These are phyloP conservation scores for Byssoonygena ceratinophila DNA, from an alignment of 2,329 filamentous ascomycete genomes.

Conservation along the genomic window DNA sequence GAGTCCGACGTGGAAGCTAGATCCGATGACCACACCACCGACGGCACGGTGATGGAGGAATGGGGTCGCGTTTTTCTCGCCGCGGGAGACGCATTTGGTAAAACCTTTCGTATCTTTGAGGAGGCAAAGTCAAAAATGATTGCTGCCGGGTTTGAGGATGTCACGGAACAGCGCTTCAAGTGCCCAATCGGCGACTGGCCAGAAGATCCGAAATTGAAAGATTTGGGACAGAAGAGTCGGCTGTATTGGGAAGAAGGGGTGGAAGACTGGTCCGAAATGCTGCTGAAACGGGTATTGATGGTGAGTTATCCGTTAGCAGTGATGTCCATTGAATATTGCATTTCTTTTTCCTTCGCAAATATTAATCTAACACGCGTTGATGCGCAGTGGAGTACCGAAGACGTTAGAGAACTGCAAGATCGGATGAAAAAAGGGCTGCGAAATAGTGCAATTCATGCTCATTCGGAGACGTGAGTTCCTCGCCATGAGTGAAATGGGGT, in stretches of 20 bases:
- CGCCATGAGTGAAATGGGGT: neutral
- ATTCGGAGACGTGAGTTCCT: neutral
- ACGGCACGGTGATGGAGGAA: slow-evolving; percentile 17
- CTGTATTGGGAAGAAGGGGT: slow-evolving; percentile 16
- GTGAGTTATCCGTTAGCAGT: neutral
- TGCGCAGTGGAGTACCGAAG: slow-evolving; percentile 20
- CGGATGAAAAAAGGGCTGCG: slow-evolving; percentile 20
- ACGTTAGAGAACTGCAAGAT: slow-evolving; percentile 20
- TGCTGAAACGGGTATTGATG: slow-evolving; percentile 10
- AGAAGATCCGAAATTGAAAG: slow-evolving; percentile 3
- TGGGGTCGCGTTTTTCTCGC: slow-evolving; percentile 17
- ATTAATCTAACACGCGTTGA: neutral
- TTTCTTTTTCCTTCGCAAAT: no score
- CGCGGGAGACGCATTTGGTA: slow-evolving; percentile 18
- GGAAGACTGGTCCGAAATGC: slow-evolving; percentile 14
- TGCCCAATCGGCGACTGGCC: slow-evolving; percentile 37
- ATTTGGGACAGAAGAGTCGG: slow-evolving; percentile 9
- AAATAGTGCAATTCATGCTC: slow-evolving; percentile 20
- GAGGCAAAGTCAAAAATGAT: slow-evolving; percentile 24
- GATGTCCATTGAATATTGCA: no score
- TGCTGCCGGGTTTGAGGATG: slow-evolving; percentile 37
- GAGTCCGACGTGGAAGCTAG: slow-evolving; percentile 20
- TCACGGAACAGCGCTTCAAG: slow-evolving; percentile 34
- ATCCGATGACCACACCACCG: slow-evolving; percentile 21
- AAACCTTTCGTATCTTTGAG: slow-evolving; percentile 20